phyloP scores from a whole-genome alignment of 140 eudicot species.

The Stevia rebaudiana region DNA sequence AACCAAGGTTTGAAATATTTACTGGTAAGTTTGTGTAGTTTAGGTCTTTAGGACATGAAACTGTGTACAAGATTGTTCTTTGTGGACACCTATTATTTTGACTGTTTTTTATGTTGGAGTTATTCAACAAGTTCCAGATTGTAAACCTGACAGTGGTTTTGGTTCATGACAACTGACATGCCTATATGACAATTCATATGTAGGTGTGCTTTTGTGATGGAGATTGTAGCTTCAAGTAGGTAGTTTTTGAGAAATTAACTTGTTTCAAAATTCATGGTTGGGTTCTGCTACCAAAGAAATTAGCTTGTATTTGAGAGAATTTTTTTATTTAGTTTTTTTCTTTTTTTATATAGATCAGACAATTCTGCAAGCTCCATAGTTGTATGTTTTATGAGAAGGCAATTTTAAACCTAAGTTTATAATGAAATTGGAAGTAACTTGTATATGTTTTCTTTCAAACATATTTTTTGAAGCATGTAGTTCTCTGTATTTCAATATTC shows the following conservation, averaged over 20 bases:
- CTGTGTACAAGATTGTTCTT: background rate
- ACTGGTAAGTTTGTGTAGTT: background rate
- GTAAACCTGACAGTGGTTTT: constrained; percentile 1
- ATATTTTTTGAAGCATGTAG: background rate
- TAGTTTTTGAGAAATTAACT: constrained; percentile 19
- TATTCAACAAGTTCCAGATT: background rate
- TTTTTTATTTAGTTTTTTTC: background rate
- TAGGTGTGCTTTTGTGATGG: constrained; percentile 20
- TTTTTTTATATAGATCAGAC: background rate
- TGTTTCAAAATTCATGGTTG: constrained; percentile 13
- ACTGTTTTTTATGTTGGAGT: background rate
- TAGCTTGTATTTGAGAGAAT: constrained; percentile 14
- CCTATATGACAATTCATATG: constrained; percentile 6
- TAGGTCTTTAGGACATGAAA: background rate
- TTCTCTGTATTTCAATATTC: background rate
- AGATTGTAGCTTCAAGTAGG: constrained; percentile 5
- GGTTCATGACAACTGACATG: background rate
- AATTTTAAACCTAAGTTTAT: background rate
- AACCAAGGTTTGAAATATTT: too few species aligned
- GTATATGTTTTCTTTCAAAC: background rate
- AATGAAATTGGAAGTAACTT: background rate
- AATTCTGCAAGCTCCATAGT: constrained; percentile 14
- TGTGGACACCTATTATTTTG: background rate
- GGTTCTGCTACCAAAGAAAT: constrained; percentile 12
- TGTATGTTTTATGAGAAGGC: background rate